phyloP scores from a whole-genome alignment of 1,284 basidiomycete genomes.

The Dichomitus squalens region DNA sequence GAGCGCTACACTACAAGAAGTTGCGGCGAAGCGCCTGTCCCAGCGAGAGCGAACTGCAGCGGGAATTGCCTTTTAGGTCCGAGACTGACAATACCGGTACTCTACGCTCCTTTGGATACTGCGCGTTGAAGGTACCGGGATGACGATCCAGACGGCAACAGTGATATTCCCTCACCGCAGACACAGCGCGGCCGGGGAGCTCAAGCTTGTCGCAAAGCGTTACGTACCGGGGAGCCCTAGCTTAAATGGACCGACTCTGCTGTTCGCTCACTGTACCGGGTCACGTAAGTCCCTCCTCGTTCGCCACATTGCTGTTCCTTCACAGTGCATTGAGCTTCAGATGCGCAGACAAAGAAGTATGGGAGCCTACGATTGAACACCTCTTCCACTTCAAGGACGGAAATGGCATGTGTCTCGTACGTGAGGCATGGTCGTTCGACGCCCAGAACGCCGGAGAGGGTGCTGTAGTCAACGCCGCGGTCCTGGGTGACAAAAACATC shows the following conservation, averaged over 20 bases:
- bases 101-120: too few relatives aligned
- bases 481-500: constrained; percentile 12
- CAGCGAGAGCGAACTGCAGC: too few relatives aligned
- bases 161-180: neutral
- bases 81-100: too few relatives aligned
- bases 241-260: constrained; percentile 3
- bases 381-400: constrained; percentile 19
- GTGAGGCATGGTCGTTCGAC: constrained; percentile 35
- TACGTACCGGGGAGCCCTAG: constrained; percentile 1
- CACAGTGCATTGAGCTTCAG: neutral
- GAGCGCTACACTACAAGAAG: too few relatives aligned
- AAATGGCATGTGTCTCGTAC: constrained; percentile 15
- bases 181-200: neutral
- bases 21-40: too few relatives aligned
- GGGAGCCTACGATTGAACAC: constrained; percentile 29
- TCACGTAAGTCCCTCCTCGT: constrained; percentile 1
- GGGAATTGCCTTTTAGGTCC: too few relatives aligned
- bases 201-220: constrained; percentile 5
- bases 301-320: neutral
- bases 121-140: too few relatives aligned
- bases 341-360: constrained; percentile 31
- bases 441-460: constrained; percentile 34
- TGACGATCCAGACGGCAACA: neutral
- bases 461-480: constrained; percentile 24
- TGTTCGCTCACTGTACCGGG: constrained; percentile 12